Percentiles rank a stretch among this genome's conserved stretches.
phyloP scores from a whole-genome alignment of 1,284 basidiomycete species.

The Heliocybe sulcata region DNA sequence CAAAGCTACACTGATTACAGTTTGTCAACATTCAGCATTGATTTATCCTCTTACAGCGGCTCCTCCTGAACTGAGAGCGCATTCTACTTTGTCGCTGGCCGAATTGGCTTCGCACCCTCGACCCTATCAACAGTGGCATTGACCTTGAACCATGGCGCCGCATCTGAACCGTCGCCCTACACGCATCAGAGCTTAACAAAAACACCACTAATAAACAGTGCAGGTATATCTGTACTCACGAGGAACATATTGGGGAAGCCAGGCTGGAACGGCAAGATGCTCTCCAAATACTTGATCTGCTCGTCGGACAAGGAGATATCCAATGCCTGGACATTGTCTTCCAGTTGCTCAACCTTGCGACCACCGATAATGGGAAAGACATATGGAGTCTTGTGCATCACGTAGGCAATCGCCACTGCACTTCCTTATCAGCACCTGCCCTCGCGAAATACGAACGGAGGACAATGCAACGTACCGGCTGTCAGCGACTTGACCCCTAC shows the following conservation, averaged over 20 bases:
- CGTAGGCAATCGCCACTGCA: constrained; percentile 16
- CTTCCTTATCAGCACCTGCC: neutral
- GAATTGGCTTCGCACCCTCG: constrained; percentile 13
- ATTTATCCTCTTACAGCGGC: too few species aligned
- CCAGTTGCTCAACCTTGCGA: constrained; percentile 23
- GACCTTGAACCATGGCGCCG: constrained; percentile 9
- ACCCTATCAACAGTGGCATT: constrained; percentile 20
- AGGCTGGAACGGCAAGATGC: neutral
- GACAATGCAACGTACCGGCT: constrained; percentile 13
- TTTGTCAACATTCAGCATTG: too few species aligned
- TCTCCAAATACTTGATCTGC: constrained; percentile 15
- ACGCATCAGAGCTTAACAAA: neutral
- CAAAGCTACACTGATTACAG: too few species aligned
- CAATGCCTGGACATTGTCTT: constrained; percentile 24
- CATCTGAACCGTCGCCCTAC: constrained; percentile 21
- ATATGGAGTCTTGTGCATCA: constrained; percentile 16
- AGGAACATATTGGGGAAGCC: neutral
- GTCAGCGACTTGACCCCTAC: constrained; percentile 27
- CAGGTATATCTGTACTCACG: neutral
- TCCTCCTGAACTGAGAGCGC: too few species aligned
- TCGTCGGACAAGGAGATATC: constrained; percentile 19
- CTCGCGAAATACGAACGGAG: constrained; percentile 1
- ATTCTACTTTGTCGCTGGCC: constrained; percentile 6
- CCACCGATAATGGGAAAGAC: constrained; percentile 27
- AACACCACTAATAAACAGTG: neutral